A percentile compares a stretch with the other conserved stretches of the same genome.
Evolutionary conservation across 2,329 filamentous ascomycete genomes (phyloP).

Genomic region (Allantophomopsis lycopodina): DNA sequence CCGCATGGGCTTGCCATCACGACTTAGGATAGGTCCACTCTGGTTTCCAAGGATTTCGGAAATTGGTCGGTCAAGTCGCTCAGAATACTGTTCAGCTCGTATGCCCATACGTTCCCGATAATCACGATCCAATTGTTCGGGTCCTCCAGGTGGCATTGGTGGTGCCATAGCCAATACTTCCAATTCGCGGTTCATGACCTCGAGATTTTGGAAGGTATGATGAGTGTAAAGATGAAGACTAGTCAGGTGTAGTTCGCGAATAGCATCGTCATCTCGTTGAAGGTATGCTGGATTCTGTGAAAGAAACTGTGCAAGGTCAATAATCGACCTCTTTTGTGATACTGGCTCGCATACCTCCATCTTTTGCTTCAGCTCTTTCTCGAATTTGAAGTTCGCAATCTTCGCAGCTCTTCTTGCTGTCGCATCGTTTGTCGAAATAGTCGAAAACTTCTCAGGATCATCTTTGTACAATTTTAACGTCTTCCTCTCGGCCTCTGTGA

Average conservation of each 20-base stretch:
- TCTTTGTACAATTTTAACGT: conserved; percentile 64
- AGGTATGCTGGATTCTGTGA: conserved; percentile 42
- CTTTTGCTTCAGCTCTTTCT: conserved; percentile 73
- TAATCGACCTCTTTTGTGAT: conserved; percentile 16
- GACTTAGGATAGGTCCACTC: conserved; percentile 61
- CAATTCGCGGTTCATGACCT: conserved; percentile 72
- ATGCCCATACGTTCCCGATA: conserved; percentile 29
- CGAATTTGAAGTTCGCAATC: conserved; percentile 71
- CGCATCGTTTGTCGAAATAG: conserved; percentile 50
- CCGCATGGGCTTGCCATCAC: conserved; percentile 70
- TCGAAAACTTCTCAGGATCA: conserved; percentile 57
- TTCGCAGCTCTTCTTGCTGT: conserved; percentile 66
- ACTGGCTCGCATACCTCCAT: conserved; percentile 42
- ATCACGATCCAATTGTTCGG: conserved; percentile 28
- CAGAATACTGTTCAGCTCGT: conserved; percentile 40
- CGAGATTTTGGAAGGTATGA: conserved; percentile 74
- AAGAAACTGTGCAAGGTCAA: conserved; percentile 37
- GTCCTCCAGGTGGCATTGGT: conserved; percentile 26
- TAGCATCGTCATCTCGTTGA: conserved; percentile 71
- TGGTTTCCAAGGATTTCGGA: conserved; percentile 28
- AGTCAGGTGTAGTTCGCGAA: conserved; percentile 66
- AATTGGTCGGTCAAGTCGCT: conserved; percentile 57
- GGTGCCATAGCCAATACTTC: conserved; percentile 70
- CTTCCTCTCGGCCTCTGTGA: conserved; percentile 49
- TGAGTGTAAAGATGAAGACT: conserved; percentile 63